phyloP scores from a whole-genome alignment of 106 monocot genomes.

The Posidonia australis region DNA sequence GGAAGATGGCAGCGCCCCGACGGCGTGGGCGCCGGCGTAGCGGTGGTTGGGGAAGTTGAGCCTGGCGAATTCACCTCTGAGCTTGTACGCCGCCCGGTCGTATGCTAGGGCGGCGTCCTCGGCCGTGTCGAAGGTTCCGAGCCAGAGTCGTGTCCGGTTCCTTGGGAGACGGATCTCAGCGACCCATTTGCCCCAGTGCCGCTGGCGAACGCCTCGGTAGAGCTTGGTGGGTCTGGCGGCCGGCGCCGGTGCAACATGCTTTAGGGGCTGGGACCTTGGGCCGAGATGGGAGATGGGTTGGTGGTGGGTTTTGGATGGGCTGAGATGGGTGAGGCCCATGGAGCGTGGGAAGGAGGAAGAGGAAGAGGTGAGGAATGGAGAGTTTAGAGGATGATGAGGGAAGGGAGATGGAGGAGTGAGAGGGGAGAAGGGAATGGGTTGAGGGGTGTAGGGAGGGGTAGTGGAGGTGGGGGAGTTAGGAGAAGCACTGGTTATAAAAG shows the following conservation, averaged over 20 bases:
- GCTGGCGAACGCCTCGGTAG: slow-evolving; percentile 33
- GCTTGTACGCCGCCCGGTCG: slow-evolving; percentile 65
- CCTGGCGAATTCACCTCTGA: slow-evolving; percentile 12
- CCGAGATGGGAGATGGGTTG: background rate
- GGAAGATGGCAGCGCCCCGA: background rate
- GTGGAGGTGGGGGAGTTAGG: background rate
- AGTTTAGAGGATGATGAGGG: background rate
- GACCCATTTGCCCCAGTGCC: slow-evolving; percentile 67
- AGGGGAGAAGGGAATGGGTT: no score
- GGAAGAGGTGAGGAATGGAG: background rate
- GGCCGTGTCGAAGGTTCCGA: slow-evolving; percentile 87
- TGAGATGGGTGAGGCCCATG: background rate
- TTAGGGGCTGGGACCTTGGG: background rate
- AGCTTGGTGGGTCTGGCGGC: background rate
- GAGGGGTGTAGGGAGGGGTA: background rate
- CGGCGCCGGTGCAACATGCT: background rate
- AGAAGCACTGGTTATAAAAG: slow-evolving; percentile 6
- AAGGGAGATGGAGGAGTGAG: background rate
- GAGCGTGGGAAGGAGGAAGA: slow-evolving; percentile 5
- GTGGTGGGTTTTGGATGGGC: background rate
- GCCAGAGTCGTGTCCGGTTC: slow-evolving; percentile 80
- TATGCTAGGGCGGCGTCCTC: slow-evolving; percentile 84
- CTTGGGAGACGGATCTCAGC: slow-evolving; percentile 53
- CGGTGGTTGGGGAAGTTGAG: slow-evolving; percentile 11
- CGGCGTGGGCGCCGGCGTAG: background rate